Evolutionary conservation across 345 rosid genomes (phyloP), one percentile per base, ranked within the genome.

Genomic region (Kandelia obovata): DNA sequence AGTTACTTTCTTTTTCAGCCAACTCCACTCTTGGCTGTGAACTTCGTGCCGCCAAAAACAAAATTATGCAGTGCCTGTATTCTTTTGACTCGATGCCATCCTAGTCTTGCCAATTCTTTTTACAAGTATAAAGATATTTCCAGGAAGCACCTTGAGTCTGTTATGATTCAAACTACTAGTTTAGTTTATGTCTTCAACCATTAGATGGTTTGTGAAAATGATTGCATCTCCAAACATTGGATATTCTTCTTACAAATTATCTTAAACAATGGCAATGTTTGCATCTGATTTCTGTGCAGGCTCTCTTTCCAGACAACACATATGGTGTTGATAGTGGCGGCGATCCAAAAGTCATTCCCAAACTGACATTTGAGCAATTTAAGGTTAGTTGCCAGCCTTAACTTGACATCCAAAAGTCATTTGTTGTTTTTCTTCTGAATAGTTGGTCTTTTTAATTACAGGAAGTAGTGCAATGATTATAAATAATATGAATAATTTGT

Each of bases 241-340:
- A n/a, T 73, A 63, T 31, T 74, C 5, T 43, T 51, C 13, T 43
- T 43, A 13, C 19, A 43, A 43, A 43, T 3, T 43, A 43, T 3
- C 49, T 11, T 43, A 43, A 28, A 32, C 55, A 39, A 51, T 70
- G 64, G n/a, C 51, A 70, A 83, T 63, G 69, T 30, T 49, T 66
- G 58, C 47, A 16, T 32, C 32, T 16, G 65, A 72, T 25, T 71
- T 79, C 49, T 71, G 47, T 66, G 65, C 83, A 94, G 98, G 96
- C 97, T 75, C 77, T 94, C 56, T 91, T 85, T 80, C 98, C 98
- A 20, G 84, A 86, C 80, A 94, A 94, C 80, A 81, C 97, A 46
- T 94, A 94, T 64, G 96, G 98, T 71, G 98, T 94, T 72, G 98
- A 94, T 77, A 94, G 98, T 73, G 97, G 98, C 70, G 98, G 97